Conservation (phyloP, 768 basidiomycete genomes). For the Auriscalpium vulgare region DNA sequence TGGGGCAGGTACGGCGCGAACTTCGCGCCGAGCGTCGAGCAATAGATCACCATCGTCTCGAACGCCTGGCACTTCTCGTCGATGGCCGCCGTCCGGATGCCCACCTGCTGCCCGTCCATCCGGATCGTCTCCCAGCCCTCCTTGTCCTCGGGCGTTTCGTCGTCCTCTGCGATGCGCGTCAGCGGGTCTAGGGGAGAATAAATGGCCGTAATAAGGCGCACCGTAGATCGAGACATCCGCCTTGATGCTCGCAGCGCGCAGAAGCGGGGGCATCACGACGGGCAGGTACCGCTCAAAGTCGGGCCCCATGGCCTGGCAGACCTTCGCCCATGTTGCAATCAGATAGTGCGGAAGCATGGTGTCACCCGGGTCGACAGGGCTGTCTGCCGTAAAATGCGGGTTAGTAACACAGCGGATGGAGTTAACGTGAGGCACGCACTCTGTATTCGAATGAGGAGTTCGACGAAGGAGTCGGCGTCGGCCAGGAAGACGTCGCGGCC, state of each 20-base stretch:
- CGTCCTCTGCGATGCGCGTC: conserved; percentile 34
- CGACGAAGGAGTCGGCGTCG: conserved; percentile 65
- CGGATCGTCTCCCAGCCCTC: conserved; percentile 76
- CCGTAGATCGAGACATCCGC: conserved; percentile 71
- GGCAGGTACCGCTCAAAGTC: conserved; percentile 86
- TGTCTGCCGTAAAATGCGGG: conserved; percentile 34
- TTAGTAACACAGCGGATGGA: background rate
- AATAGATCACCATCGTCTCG: conserved; percentile 78
- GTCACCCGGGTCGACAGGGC: conserved; percentile 61
- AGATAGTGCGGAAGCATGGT: conserved; percentile 68
- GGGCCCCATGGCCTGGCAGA: conserved; percentile 76
- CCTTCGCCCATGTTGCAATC: conserved; percentile 83
- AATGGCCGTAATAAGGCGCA: conserved; percentile 22
- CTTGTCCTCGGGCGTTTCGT: conserved; percentile 45
- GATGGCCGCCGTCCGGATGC: conserved; percentile 71
- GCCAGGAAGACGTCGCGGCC: conserved; percentile 72
- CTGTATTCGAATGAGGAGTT: conserved; percentile 69
- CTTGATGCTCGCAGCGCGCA: conserved; percentile 72
- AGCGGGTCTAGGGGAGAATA: background rate
- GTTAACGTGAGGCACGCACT: conserved; percentile 35
- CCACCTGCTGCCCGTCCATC: conserved; percentile 70
- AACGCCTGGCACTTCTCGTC: conserved; percentile 88
- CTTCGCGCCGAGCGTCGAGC: conserved; percentile 52
- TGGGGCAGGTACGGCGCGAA: conserved; percentile 72
- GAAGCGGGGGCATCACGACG: conserved; percentile 73